phyloP scores from a whole-genome alignment of 1,284 basidiomycete genomes.

The Crucibulum parvulum region DNA sequence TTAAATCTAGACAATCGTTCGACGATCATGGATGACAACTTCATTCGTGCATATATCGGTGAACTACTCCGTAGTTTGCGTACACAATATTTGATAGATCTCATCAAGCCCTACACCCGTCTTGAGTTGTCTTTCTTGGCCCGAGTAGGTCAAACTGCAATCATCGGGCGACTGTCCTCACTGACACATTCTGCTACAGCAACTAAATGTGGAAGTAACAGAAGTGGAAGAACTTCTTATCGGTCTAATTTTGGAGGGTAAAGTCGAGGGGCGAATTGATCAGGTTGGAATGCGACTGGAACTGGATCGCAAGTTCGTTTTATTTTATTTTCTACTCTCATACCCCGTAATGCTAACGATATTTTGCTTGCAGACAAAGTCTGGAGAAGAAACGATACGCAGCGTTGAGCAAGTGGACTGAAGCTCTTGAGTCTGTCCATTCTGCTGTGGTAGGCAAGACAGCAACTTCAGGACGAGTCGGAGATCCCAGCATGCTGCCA shows the following conservation, averaged over 20 bases:
- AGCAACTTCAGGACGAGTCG: slow-evolving; percentile 47
- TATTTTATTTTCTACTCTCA: not conserved
- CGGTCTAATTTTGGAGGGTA: slow-evolving; percentile 93
- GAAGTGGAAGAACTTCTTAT: slow-evolving; percentile 96
- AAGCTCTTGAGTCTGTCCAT: slow-evolving; percentile 77
- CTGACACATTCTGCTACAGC: slow-evolving; percentile 52
- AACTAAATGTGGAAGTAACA: slow-evolving; percentile 87
- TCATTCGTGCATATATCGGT: slow-evolving; percentile 94
- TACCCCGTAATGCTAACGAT: not conserved
- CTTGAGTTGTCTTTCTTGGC: slow-evolving; percentile 92
- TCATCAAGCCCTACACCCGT: slow-evolving; percentile 96
- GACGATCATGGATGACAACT: slow-evolving; percentile 95
- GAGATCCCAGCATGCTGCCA: slow-evolving; percentile 35
- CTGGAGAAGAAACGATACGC: slow-evolving; percentile 85
- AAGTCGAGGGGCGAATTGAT: slow-evolving; percentile 95
- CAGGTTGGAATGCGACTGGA: slow-evolving; percentile 94
- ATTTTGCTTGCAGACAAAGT: slow-evolving; percentile 63
- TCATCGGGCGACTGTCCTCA: slow-evolving; percentile 2
- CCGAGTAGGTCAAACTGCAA: slow-evolving; percentile 58
- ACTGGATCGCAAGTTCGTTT: slow-evolving; percentile 83
- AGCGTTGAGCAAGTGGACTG: slow-evolving; percentile 84
- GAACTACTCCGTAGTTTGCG: slow-evolving; percentile 93
- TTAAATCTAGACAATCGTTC: slow-evolving; percentile 78
- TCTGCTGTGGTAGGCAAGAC: slow-evolving; percentile 77
- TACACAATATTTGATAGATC: slow-evolving; percentile 96